Evolutionary conservation across 306 rosid species (phyloP), one percentile per base, ranked within the genome.

Genomic region (Calophaca sinica): DNA sequence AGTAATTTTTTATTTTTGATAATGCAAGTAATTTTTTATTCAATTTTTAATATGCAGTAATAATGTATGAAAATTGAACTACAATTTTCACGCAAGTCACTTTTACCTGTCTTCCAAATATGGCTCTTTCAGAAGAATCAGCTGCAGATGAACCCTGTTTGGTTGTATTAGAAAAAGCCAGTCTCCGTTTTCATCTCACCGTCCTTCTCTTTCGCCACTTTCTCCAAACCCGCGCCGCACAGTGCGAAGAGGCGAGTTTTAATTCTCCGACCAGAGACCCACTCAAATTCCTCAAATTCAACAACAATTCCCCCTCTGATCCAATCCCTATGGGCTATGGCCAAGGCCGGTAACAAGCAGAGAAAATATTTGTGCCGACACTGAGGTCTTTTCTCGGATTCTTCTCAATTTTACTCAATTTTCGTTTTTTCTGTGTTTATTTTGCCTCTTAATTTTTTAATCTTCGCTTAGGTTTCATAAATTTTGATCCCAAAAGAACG

Each of bases 41-140:
- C 42, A 38, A 4, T 5, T 38, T 38, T 38, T 38, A 38, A 38
- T 41, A 42, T 42, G 48, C 13, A 45, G 51, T 8, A 7, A 42
- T 45, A 45, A 11, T 53, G 42, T 64, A 14, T 20, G 26, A 20
- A 20, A 20, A 20, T 20, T 20, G 26, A 20, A 20, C 26, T 42
- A 12, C 39, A 26, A 26, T 51, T 38, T 74, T 41, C 20, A 39
- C 62, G 61, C 69, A 31, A 12, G 48, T 2, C 60, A 41, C 35
- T 28, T 75, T 38, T 65, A n/a, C 48, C 48, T 3, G 36, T 77
- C 13, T 59, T 49, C 75, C 76, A 33, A 69, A 68, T 38, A 77
- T 77, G 76, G 75, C 67, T 26, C 46, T 15, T 39, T 50, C 55
- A n/a, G 76, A 69, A 77, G 81, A 77, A 59, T 68, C 63, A 60